Base-by-base conservation (phyloP, 768 basidiomycete species). In the Rhizopogon sp. region DNA sequence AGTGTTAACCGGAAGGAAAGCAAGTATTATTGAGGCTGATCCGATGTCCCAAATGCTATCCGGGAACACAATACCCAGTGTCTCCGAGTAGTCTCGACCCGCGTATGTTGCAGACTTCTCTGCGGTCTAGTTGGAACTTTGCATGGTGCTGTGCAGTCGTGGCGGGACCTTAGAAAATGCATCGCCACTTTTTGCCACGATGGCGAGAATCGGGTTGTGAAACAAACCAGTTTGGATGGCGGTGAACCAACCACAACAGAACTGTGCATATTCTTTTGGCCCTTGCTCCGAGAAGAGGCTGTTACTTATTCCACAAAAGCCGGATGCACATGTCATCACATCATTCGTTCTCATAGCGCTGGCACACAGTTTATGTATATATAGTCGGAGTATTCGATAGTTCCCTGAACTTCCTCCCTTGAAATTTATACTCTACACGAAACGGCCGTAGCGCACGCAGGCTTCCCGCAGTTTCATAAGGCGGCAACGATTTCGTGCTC, bases 401-500 rank as follows among this genome's bases (percentile, higher is more conserved):
- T 10, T 14, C 42, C 51, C 43, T 40, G 35, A 37, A 4, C 54
- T 29, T 51, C 46, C 39, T 10, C 43, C 8, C 20, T 37, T 25
- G 1, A 16, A 35, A 49, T 49, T 20, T 35, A 37, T 37, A 37
- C 35, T 37, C 35, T 37, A 37, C 35, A 13, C 11, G 5, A 37
- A 5, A 37, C 13, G 13, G 35, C 35, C 35, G 35, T 7, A 33
- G 25, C 25, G 25, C 31, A 33, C 31, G 31, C 35, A 28, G 14
- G 7, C 13, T 16, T 35, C 35, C 3, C 47, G 20, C 47, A 37
- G 47, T n/a, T 50, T 46, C 52, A 53, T 53, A 51, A 59, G 22
- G 56, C 56, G 64, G 63, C 60, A 66, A 66, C 61, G 58, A 54
- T 50, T 60, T 60, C 60, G 35, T 60, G 65, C 58, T 50, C 58